A percentile compares a stretch with the other conserved stretches of the same genome.
phyloP scores from a whole-genome alignment of 23 red algal species.

The Gracilaria caudata region DNA sequence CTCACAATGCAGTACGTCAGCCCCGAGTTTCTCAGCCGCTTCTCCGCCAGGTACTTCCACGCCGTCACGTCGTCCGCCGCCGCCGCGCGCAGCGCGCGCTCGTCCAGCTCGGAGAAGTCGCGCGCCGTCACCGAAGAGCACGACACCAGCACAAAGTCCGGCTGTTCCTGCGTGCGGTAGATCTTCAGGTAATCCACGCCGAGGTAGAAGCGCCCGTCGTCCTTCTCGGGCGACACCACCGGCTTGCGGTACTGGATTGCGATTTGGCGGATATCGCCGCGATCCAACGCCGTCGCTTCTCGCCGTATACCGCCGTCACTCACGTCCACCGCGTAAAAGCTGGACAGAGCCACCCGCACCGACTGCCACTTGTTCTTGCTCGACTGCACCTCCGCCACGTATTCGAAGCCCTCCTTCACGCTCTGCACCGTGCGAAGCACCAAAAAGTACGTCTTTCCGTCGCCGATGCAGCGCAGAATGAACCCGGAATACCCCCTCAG shows the following conservation, averaged over 20 bases:
- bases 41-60: constrained; percentile 86
- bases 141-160: constrained; percentile 97
- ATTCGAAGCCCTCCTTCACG: constrained; percentile 70
- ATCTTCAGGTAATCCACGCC: constrained; percentile 96
- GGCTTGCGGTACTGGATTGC: constrained; percentile 84
- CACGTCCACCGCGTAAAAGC: constrained; percentile 49
- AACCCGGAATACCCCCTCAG: constrained; percentile 88
- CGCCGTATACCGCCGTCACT: constrained; percentile 37
- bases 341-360: constrained; percentile 83
- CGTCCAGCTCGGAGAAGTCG: constrained; percentile 53
- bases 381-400: constrained; percentile 81
- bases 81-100: constrained; percentile 50
- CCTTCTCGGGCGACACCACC: constrained; percentile 61
- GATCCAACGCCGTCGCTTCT: constrained; percentile 62
- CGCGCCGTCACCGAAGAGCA: constrained; percentile 79
- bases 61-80: constrained; percentile 55
- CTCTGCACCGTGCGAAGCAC: constrained; percentile 69
- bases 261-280: constrained; percentile 77
- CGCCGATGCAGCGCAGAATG: constrained; percentile 85
- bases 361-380: constrained; percentile 86
- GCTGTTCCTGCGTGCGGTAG: constrained; percentile 97
- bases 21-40: constrained; percentile 77
- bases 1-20: constrained; percentile 95
- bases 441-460: constrained; percentile 86
- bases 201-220: constrained; percentile 88